Conservation (phyloP, 2,329 filamentous ascomycete species). For the Pseudogymnoascus sp. region DNA sequence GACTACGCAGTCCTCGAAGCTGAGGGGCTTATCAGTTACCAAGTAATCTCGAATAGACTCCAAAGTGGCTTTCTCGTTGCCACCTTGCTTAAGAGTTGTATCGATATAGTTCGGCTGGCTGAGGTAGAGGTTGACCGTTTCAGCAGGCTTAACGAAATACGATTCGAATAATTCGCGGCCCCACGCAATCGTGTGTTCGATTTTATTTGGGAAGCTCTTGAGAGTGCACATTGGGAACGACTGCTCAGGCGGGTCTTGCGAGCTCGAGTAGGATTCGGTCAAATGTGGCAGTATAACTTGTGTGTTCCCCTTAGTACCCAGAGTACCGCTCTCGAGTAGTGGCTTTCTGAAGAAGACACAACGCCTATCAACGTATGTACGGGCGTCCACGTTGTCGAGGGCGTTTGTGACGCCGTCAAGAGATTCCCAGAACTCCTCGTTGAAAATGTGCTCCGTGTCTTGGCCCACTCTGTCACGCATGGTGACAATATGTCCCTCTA, state of each 20-base stretch:
- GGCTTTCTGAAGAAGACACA: conserved; percentile 99
- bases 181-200: conserved; percentile 98
- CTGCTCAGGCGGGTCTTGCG: conserved; percentile 94
- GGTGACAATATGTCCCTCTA: conserved; percentile 75
- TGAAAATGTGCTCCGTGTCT: conserved; percentile 90
- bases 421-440: conserved; percentile 81
- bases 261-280: conserved; percentile 95
- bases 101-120: conserved; percentile 86
- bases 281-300: conserved; percentile 86
- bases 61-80: conserved; percentile 87
- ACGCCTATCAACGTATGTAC: conserved; percentile 90
- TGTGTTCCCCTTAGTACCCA: conserved; percentile 98
- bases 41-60: conserved; percentile 86
- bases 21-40: conserved; percentile 82
- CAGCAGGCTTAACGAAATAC: conserved; percentile 85
- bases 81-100: conserved; percentile 79
- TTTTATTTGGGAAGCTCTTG: conserved; percentile 93
- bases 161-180: conserved; percentile 91
- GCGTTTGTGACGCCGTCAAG: conserved; percentile 94
- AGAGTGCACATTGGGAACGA: conserved; percentile 99
- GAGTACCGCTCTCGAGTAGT: conserved; percentile 87
- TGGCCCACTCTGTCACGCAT: conserved; percentile 82
- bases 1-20: conserved; percentile 90
- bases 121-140: conserved; percentile 90
- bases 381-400: conserved; percentile 91